Percentiles rank a stretch among this genome's conserved stretches.
These are phyloP conservation scores for Lathyrus oleraceus DNA, from an alignment of 306 rosid genomes.

Conservation along the genomic window DNA sequence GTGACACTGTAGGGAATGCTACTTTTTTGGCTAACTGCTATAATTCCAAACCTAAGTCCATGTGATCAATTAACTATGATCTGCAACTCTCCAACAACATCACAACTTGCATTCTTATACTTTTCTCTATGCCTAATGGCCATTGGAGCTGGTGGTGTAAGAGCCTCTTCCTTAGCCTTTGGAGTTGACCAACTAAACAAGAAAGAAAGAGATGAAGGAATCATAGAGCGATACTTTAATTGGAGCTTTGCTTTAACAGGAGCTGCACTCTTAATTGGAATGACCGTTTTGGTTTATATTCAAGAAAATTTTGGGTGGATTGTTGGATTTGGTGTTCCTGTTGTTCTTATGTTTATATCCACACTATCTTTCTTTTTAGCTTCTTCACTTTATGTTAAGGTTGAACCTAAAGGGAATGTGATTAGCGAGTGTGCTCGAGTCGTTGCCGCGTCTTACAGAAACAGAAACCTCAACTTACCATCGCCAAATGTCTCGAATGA, in stretches of 20 bases:
- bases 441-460: neutral
- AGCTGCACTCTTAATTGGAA: neutral
- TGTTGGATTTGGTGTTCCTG: slow-evolving; percentile 18
- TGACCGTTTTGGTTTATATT: slow-evolving; percentile 15
- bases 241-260: neutral
- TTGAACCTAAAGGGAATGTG: slow-evolving; percentile 6
- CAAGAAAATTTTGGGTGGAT: slow-evolving; percentile 22
- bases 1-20: slow-evolving; percentile 6
- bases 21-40: slow-evolving; percentile 41
- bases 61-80: slow-evolving; percentile 2
- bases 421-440: slow-evolving; percentile 8
- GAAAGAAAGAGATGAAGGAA: slow-evolving; percentile 1
- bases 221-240: neutral
- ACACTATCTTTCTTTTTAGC: neutral
- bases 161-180: slow-evolving; percentile 33
- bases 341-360: slow-evolving; percentile 1
- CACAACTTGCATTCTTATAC: slow-evolving; percentile 17
- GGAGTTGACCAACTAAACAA: slow-evolving; percentile 4
- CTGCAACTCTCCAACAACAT: slow-evolving; percentile 5
- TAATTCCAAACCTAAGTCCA: slow-evolving; percentile 32
- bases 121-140: slow-evolving; percentile 21
- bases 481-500: neutral
- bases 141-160: slow-evolving; percentile 30
- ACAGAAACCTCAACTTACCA: slow-evolving; percentile 13
- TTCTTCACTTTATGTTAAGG: slow-evolving; percentile 13